These are phyloP conservation scores for Pestalotiopsis sp. DNA, from an alignment of 2,329 filamentous ascomycete genomes.

Conservation along the genomic window DNA sequence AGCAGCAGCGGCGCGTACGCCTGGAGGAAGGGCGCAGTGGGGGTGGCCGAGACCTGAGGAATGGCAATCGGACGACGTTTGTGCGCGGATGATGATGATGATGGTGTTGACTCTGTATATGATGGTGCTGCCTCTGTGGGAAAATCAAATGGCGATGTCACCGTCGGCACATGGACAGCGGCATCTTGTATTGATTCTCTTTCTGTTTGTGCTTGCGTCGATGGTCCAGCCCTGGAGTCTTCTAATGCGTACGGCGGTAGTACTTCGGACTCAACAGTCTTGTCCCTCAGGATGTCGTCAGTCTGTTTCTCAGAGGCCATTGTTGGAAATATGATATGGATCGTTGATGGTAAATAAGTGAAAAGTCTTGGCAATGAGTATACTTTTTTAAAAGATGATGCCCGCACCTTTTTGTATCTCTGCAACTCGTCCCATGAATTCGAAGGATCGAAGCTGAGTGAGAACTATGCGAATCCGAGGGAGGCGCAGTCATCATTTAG, in stretches of 20 bases:
- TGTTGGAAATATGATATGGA: neutral
- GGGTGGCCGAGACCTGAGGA: constrained; percentile 38
- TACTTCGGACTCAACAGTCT: neutral
- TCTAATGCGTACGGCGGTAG: neutral
- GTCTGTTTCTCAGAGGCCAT: constrained; percentile 12
- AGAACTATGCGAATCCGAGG: neutral
- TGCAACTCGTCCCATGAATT: neutral
- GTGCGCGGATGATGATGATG: neutral
- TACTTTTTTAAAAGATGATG: neutral
- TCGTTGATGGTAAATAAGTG: neutral
- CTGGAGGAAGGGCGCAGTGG: constrained; percentile 40
- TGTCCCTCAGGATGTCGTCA: neutral
- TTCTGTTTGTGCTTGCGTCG: constrained; percentile 7
- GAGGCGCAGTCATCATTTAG: constrained; percentile 3
- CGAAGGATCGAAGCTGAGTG: neutral
- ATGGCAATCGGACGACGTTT: constrained; percentile 40
- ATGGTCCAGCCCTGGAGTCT: neutral
- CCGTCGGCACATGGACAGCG: constrained; percentile 28
- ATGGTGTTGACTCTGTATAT: constrained; percentile 23
- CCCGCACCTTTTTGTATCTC: neutral
- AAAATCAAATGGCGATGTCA: constrained; percentile 43
- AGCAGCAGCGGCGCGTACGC: constrained; percentile 43
- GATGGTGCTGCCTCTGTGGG: constrained; percentile 35
- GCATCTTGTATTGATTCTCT: neutral
- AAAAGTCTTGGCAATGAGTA: neutral